Conservation (phyloP, 2,329 filamentous ascomycete species). For the Epichloe bromicola region DNA sequence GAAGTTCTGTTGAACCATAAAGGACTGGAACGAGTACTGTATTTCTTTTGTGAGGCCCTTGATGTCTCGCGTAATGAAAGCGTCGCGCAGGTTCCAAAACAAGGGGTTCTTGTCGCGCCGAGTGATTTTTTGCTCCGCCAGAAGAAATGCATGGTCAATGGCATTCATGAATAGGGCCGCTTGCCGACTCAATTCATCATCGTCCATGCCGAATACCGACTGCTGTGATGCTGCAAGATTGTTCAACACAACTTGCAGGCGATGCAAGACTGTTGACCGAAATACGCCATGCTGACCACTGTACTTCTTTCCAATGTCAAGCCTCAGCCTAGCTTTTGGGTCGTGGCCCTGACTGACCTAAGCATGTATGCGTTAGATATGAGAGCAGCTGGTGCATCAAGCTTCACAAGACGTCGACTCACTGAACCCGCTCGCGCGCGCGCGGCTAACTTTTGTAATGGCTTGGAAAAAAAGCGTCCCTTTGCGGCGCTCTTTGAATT, state of each 20-base stretch:
- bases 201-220: conserved; percentile 16
- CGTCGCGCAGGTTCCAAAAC: conserved; percentile 45
- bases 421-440: conserved; percentile 14
- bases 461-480: background rate
- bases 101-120: conserved; percentile 35
- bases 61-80: conserved; percentile 42
- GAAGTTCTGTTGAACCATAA: conserved; percentile 44
- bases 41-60: conserved; percentile 43
- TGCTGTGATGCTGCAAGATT: conserved; percentile 13
- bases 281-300: conserved; percentile 20
- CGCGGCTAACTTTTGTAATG: conserved; percentile 2
- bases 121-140: conserved; percentile 27
- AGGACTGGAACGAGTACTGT: conserved; percentile 54
- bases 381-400: background rate
- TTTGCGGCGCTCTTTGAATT: background rate
- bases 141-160: conserved; percentile 30
- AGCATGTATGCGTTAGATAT: background rate
- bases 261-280: conserved; percentile 20
- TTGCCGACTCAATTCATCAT: conserved; percentile 31
- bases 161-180: conserved; percentile 30
- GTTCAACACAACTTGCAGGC: conserved; percentile 24
- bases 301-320: conserved; percentile 13
- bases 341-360: conserved; percentile 23
- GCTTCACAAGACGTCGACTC: conserved; percentile 5
- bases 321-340: conserved; percentile 18